Evolutionary conservation across 805 yeast species (phyloP).

Genomic region (Ogataea glucozyma): DNA sequence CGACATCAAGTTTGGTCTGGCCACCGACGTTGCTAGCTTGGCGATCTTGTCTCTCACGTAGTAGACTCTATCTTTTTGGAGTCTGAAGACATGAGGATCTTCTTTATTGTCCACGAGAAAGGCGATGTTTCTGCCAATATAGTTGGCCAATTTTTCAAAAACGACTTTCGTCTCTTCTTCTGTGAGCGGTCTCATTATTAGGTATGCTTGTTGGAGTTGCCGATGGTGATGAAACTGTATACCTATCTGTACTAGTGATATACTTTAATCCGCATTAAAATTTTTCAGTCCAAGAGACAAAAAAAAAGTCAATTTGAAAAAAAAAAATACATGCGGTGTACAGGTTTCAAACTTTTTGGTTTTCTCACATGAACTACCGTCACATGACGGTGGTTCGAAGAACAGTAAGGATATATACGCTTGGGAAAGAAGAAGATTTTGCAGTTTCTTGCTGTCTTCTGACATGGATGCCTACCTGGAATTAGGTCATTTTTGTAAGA

Average conservation of each 20-base stretch:
- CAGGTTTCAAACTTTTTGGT: too few species aligned
- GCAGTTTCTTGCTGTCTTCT: too few species aligned
- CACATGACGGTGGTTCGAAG: too few species aligned
- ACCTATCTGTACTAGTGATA: too few species aligned
- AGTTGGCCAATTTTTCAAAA: constrained; percentile 93
- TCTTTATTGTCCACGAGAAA: constrained; percentile 80
- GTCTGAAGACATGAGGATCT: constrained; percentile 90
- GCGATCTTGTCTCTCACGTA: constrained; percentile 84
- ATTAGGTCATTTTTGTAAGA: too few species aligned
- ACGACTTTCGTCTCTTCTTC: constrained; percentile 97
- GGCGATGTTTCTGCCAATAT: constrained; percentile 94
- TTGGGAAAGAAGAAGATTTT: too few species aligned
- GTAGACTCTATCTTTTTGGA: constrained; percentile 95
- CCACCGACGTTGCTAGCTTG: constrained; percentile 84
- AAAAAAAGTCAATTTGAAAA: neutral
- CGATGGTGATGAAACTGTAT: too few species aligned
- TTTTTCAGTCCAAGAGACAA: too few species aligned
- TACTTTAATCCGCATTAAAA: neutral
- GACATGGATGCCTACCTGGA: too few species aligned
- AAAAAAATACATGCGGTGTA: neutral
- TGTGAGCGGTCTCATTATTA: constrained; percentile 84
- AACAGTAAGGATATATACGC: too few species aligned
- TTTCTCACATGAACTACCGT: too few species aligned
- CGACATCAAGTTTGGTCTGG: constrained; percentile 88
- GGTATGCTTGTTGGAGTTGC: neutral